Percentiles rank a stretch among this genome's conserved stretches.
Evolutionary conservation across 106 monocot genomes (phyloP).

Genomic region (Hemerocallis citrina): DNA sequence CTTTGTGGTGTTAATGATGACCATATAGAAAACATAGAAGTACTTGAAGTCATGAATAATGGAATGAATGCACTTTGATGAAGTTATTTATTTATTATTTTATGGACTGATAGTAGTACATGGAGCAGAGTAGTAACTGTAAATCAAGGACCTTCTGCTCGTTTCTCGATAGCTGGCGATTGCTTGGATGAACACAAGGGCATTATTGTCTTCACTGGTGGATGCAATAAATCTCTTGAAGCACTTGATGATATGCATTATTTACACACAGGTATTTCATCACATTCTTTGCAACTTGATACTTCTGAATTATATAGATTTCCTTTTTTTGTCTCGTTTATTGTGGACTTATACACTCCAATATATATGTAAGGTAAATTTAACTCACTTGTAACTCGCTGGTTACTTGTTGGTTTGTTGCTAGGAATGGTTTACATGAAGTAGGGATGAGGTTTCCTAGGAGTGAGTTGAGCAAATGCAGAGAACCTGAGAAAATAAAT

Average conservation of each 20-base stretch:
- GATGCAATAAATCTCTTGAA: slow-evolving; percentile 64
- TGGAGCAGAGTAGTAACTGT: slow-evolving; percentile 56
- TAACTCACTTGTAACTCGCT: too few relatives aligned
- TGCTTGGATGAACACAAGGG: slow-evolving; percentile 56
- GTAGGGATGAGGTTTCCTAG: not conserved
- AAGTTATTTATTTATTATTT: too few relatives aligned
- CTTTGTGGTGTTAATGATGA: too few relatives aligned
- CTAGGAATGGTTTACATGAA: not conserved
- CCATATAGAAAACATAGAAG: too few relatives aligned
- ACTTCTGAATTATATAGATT: too few relatives aligned
- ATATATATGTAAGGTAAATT: too few relatives aligned
- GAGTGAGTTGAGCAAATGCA: not conserved
- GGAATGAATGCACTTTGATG: too few relatives aligned
- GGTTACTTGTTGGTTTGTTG: not conserved
- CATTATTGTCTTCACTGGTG: slow-evolving; percentile 66
- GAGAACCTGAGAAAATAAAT: not conserved
- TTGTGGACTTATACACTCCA: too few relatives aligned
- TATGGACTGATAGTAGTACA: slow-evolving; percentile 39
- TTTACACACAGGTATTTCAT: slow-evolving; percentile 60
- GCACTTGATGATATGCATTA: slow-evolving; percentile 82
- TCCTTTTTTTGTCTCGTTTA: too few relatives aligned
- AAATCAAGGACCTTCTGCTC: slow-evolving; percentile 54
- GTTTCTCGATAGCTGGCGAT: slow-evolving; percentile 78
- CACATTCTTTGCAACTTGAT: too few relatives aligned
- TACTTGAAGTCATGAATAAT: too few relatives aligned